These are phyloP conservation scores for Allomyces macrogynus DNA, from an alignment of 192 early-diverging fungal species.

Conservation along the genomic window DNA sequence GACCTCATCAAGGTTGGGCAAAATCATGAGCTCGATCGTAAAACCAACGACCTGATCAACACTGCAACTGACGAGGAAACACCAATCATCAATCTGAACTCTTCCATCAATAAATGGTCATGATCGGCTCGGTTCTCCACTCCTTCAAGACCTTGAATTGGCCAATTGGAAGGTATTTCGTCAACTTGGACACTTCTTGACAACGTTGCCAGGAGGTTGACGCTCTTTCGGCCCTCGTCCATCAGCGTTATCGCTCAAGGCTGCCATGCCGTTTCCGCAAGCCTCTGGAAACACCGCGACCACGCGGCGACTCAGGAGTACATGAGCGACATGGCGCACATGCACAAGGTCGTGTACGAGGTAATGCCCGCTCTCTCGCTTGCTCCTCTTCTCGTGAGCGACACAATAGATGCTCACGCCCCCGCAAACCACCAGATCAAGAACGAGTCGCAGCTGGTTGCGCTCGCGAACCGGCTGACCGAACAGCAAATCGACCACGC, in stretches of 20 bases:
- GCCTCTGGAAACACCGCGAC: neutral
- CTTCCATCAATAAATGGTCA: too few relatives aligned
- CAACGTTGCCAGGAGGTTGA: neutral
- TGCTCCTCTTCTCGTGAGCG: neutral
- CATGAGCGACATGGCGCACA: neutral
- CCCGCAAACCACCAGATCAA: neutral
- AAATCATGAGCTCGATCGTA: too few relatives aligned
- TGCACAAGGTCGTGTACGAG: slow-evolving; percentile 1
- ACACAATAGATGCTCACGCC: neutral
- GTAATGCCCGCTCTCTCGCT: neutral
- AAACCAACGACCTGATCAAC: too few relatives aligned
- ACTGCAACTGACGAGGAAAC: too few relatives aligned
- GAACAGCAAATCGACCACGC: neutral
- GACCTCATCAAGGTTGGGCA: neutral
- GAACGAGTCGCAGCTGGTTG: neutral
- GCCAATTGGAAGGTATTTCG: neutral
- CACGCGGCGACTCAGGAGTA: neutral
- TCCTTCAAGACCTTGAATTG: neutral
- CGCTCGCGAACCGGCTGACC: neutral
- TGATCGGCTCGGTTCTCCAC: too few relatives aligned
- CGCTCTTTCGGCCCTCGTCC: neutral
- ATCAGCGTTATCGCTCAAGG: neutral
- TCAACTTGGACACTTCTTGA: neutral
- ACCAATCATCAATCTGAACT: too few relatives aligned
- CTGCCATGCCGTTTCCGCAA: neutral